A percentile compares a stretch with the other conserved stretches of the same genome.
Conservation (phyloP, 306 rosid genomes). For the Quercus aquifolioides region DNA sequence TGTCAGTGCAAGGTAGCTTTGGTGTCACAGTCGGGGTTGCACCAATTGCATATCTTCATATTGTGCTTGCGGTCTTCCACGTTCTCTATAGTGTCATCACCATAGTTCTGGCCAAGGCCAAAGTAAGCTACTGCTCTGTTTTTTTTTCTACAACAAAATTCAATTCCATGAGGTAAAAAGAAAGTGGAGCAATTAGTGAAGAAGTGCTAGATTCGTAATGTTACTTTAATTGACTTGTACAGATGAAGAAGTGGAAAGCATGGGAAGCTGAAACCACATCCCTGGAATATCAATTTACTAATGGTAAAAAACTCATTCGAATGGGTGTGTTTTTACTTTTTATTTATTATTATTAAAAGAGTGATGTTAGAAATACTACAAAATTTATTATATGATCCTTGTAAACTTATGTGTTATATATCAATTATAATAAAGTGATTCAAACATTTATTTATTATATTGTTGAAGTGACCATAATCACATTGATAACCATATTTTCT, state of each 20-base stretch:
- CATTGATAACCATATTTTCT: too few relatives aligned
- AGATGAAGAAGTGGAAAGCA: conserved; percentile 72
- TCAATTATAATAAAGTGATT: too few relatives aligned
- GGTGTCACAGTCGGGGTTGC: conserved; percentile 52
- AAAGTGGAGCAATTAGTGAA: background rate
- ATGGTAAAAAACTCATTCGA: conserved; percentile 31
- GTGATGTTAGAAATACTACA: too few relatives aligned
- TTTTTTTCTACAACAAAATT: background rate
- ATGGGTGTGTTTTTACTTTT: background rate
- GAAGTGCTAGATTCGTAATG: too few relatives aligned
- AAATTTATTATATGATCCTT: too few relatives aligned
- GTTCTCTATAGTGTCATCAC: conserved; percentile 56
- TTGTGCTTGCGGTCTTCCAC: conserved; percentile 68
- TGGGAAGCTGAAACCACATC: conserved; percentile 79
- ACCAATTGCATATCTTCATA: conserved; percentile 69
- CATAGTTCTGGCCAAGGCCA: conserved; percentile 48
- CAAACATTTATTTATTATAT: too few relatives aligned
- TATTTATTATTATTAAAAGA: background rate
- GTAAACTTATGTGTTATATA: too few relatives aligned
- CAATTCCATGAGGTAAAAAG: background rate
- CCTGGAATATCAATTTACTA: conserved; percentile 60
- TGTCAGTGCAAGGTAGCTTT: conserved; percentile 45
- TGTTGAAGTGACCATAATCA: too few relatives aligned
- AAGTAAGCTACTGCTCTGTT: conserved; percentile 30
- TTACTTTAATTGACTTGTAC: background rate